A percentile compares a stretch with the other conserved stretches of the same genome.
These are phyloP conservation scores for Adansonia grandidieri DNA, from an alignment of 441 rosid genomes.

Conservation along the genomic window DNA sequence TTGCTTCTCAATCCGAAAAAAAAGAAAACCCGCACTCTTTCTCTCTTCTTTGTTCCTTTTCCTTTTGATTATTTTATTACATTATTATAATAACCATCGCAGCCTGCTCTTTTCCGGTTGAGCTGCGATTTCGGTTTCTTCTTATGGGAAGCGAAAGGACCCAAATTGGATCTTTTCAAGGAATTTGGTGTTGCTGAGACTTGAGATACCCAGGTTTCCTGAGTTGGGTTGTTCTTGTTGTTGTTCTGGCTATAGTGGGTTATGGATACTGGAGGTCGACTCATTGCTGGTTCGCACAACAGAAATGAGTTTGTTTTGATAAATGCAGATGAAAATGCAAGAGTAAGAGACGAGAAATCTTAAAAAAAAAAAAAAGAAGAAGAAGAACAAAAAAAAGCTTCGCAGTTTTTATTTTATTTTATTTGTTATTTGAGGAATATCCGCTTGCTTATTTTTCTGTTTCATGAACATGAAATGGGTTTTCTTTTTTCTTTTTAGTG, in stretches of 20 bases:
- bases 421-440: background rate
- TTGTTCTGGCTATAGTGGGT: conserved; percentile 23
- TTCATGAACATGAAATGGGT: conserved; percentile 19
- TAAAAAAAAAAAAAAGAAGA: too few relatives aligned
- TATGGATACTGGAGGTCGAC: conserved; percentile 89
- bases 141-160: conserved; percentile 32
- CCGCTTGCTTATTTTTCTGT: conserved; percentile 16
- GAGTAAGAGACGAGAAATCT: conserved; percentile 53
- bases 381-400: background rate
- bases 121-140: conserved; percentile 24
- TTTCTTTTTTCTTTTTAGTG: background rate
- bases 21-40: background rate
- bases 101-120: conserved; percentile 12
- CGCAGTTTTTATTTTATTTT: conserved; percentile 4
- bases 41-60: background rate
- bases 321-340: conserved; percentile 82
- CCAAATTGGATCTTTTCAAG: conserved; percentile 42
- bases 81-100: background rate
- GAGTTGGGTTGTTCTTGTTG: conserved; percentile 32
- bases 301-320: conserved; percentile 93
- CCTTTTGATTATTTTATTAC: background rate
- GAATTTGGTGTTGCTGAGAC: conserved; percentile 28
- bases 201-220: conserved; percentile 24
- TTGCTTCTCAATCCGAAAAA: conserved; percentile 32
- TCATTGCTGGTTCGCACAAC: conserved; percentile 94